These are phyloP conservation scores for Ophiostoma novo-ulmi DNA, from an alignment of 2,329 filamentous ascomycete genomes.

Conservation along the genomic window DNA sequence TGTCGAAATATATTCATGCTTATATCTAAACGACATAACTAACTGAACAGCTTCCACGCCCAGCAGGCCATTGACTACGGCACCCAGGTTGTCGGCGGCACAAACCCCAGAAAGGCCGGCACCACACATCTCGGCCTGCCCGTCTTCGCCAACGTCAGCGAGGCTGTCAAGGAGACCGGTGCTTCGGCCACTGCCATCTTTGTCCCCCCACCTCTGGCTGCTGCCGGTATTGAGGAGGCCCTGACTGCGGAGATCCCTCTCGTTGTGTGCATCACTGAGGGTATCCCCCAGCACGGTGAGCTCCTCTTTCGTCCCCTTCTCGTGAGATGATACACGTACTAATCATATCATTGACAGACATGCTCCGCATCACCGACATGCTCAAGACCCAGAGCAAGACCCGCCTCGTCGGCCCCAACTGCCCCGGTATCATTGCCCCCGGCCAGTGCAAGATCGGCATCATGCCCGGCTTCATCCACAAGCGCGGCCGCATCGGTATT, in stretches of 20 bases:
- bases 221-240: slow-evolving; percentile 94
- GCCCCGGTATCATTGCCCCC: slow-evolving; percentile 89
- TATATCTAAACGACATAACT: not conserved
- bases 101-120: slow-evolving; percentile 98
- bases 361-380: slow-evolving; percentile 98
- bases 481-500: slow-evolving; percentile 96
- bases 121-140: slow-evolving; percentile 81
- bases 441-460: slow-evolving; percentile 99
- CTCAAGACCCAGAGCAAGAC: slow-evolving; percentile 97
- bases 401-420: slow-evolving; percentile 93
- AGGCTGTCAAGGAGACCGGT: slow-evolving; percentile 84
- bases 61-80: slow-evolving; percentile 98
- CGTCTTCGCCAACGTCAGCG: slow-evolving; percentile 83
- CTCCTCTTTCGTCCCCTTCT: slow-evolving; percentile 21
- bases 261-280: slow-evolving; percentile 96
- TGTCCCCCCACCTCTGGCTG: slow-evolving; percentile 91
- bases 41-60: slow-evolving; percentile 74
- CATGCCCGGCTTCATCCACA: slow-evolving; percentile 99
- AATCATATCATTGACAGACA: slow-evolving; percentile 54
- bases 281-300: slow-evolving; percentile 92
- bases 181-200: slow-evolving; percentile 93
- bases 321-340: not conserved
- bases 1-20: not conserved
- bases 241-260: slow-evolving; percentile 88
- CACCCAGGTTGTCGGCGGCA: slow-evolving; percentile 95